Evolutionary conservation across 2,329 filamentous ascomycete species (phyloP), one percentile per base, ranked within the genome.

Genomic region (Pestalotiopsis fici): DNA sequence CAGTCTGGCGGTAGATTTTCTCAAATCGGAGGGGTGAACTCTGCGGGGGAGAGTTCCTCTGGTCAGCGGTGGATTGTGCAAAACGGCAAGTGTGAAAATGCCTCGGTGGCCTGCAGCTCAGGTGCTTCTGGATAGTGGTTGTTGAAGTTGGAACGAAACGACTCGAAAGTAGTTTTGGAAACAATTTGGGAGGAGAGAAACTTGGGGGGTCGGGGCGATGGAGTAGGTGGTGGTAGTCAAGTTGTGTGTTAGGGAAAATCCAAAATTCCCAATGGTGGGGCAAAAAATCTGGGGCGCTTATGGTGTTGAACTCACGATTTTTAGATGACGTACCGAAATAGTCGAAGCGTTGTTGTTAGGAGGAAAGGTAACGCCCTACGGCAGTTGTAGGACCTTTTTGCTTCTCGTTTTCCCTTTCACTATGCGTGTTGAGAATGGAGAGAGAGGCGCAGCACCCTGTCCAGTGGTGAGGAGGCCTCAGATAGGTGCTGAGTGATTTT

Each of bases 1-100:
- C 88, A 50, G 43, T 50, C 43, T 6, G 31, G 31, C 11, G 31
- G 31, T 35, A 11, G 43, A 23, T 18, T n/a, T n/a, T 50, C 21
- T 50, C 43, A 79, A 59, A 50, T 39, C 28, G 54, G 9, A 23
- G n/a, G n/a, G 31, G 9, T 12, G 18, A 28, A 47, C 21, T 64
- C 18, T 43, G 43, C 50, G 25, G 43, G 28, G 50, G 15, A 54
- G 35, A 25, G 15, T 35, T 21, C 23, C 23, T 55, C 39, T 27
- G 11, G 61, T 55, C 28, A 64, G 61, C 39, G 61, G 15, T 31
- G 18, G n/a, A 35, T 35, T 64, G 47, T 18, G 43, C 62, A 27
- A n/a, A 64, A 27, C 15, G 15, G 31, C 18, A 35, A 3, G 43
- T 50, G 43, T 35, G 57, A 21, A 35, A 60, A 35, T 31, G 28